These are phyloP conservation scores for Ilex paraguariensis DNA, from an alignment of 305 asterid species.

Conservation along the genomic window DNA sequence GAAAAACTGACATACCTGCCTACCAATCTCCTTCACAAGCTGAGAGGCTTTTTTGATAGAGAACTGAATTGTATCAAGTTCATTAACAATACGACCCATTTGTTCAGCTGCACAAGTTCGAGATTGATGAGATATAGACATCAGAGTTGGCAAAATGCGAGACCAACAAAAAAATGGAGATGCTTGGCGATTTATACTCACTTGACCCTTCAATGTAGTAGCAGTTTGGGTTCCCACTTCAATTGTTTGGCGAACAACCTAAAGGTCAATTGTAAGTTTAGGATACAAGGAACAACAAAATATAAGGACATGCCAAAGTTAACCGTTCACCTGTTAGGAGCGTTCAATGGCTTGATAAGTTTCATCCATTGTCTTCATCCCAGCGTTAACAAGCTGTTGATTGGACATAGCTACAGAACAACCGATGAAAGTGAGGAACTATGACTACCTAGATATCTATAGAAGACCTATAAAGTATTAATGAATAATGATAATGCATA, in stretches of 20 bases:
- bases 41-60: constrained; percentile 92
- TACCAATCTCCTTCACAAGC: constrained; percentile 97
- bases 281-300: constrained; percentile 12
- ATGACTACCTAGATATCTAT: too few species aligned
- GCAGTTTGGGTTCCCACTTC: constrained; percentile 98
- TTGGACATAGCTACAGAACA: constrained; percentile 77
- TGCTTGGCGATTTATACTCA: constrained; percentile 30
- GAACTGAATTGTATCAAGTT: constrained; percentile 94
- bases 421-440: constrained; percentile 8
- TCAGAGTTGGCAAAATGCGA: constrained; percentile 10
- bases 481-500: too few species aligned
- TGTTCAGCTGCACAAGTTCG: constrained; percentile 63
- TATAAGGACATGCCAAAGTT: constrained; percentile 13
- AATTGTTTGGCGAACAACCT: constrained; percentile 97
- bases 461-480: too few species aligned
- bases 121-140: constrained; percentile 10
- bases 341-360: constrained; percentile 99
- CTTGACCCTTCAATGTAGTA: constrained; percentile 91
- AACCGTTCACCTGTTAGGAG: constrained; percentile 72
- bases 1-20: constrained; percentile 56
- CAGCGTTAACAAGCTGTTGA: constrained; percentile 85
- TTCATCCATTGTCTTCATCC: constrained; percentile 79
- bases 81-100: constrained; percentile 97
- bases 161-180: constrained; percentile 11
- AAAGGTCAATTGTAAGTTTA: constrained; percentile 21